A percentile compares a stretch with the other conserved stretches of the same genome.
Evolutionary conservation across 768 basidiomycete genomes (phyloP).

Genomic region (Lentinula guzmanii): DNA sequence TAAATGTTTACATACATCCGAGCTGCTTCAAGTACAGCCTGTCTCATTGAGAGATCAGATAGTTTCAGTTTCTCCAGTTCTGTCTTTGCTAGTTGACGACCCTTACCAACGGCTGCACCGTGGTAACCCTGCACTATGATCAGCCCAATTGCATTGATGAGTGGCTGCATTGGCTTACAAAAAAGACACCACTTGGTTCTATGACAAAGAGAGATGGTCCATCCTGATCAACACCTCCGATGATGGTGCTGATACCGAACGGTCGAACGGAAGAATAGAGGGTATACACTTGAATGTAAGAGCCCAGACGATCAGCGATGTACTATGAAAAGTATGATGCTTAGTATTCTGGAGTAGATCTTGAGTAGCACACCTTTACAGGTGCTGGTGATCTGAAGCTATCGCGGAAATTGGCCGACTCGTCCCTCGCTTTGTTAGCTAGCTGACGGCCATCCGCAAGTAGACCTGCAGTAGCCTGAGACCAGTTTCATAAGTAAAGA

Average conservation of each 20-base stretch:
- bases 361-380: conserved; percentile 57
- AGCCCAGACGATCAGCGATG: conserved; percentile 68
- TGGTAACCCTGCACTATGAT: conserved; percentile 69
- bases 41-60: conserved; percentile 67
- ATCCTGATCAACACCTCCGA: conserved; percentile 83
- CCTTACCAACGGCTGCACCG: conserved; percentile 96
- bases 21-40: conserved; percentile 91
- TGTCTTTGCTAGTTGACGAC: conserved; percentile 96
- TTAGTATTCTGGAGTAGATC: neutral
- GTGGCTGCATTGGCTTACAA: conserved; percentile 41
- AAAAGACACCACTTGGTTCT: conserved; percentile 92
- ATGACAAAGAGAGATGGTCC: conserved; percentile 86
- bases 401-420: conserved; percentile 70
- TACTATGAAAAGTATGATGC: conserved; percentile 16
- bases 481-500: conserved; percentile 3
- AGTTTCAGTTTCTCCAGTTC: conserved; percentile 95
- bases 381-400: conserved; percentile 68
- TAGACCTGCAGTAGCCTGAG: conserved; percentile 86
- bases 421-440: conserved; percentile 77
- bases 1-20: conserved; percentile 65
- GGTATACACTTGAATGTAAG: conserved; percentile 94
- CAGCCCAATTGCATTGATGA: neutral
- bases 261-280: conserved; percentile 97
- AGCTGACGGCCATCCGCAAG: conserved; percentile 91
- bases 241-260: conserved; percentile 90